Evolutionary conservation across 805 yeast genomes (phyloP), one percentile per base, ranked within the genome.

Genomic region (Ogataea corticis): DNA sequence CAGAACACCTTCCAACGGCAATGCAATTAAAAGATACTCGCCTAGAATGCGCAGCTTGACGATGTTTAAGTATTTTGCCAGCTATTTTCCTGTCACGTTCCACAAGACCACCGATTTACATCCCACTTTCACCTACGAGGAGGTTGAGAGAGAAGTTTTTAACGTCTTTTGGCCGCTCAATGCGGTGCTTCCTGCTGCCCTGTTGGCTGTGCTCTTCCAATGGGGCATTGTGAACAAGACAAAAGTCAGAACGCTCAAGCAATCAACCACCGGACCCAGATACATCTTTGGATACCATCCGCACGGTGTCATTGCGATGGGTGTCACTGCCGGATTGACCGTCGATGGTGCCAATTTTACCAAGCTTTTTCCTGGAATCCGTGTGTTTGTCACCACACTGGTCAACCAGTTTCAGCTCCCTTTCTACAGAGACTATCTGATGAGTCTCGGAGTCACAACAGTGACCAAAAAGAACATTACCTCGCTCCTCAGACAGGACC

Each of bases 271-370:
- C 3, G 92, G 89, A 0, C 91, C 88, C 2, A 70, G 85, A 30
- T 92, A 94, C 64, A 79, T 92, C 2, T 92, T 92, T 66, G 96
- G 97, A 0, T 84, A 88, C 59, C 97, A 91, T 65, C 99, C 99
- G 0, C 99, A 94, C 64, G 99, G 99, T 0, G 91, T 92, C 13
- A 90, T 91, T 11, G 87, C 96, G 1, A 75, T 91, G 77, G 97
- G 97, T 2, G 91, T 85, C 1, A 82, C 91, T 62, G 96, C 96
- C 1, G 82, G 84, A 0, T 70, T 91, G 50, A 89, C 85, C 0
- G 87, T 96, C 4, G 90, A 91, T 49, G 92, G 95, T 17, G 82
- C 89, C 3, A 74, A 78, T 18, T 84, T 86, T 75, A 70, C 79
- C 16, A 65, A 75, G 16, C 52, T 79, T 11, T 88, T 92, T 52